Evolutionary conservation across 2,329 filamentous ascomycete genomes (phyloP), one percentile per base, ranked within the genome.

Genomic region (Penicillium sp.): DNA sequence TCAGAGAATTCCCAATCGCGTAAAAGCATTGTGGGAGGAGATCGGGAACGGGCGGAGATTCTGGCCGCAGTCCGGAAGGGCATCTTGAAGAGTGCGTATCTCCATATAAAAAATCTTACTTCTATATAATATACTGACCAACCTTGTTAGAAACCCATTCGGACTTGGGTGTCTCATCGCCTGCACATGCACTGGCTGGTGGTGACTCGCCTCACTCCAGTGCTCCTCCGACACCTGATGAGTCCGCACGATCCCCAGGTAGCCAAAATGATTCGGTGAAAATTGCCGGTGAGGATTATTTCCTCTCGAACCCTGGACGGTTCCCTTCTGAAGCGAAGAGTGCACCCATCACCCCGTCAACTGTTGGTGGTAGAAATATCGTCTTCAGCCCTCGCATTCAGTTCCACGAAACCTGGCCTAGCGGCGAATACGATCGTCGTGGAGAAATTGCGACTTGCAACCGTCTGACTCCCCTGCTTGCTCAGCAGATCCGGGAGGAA

Each of bases 401-500:
- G 59, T 97, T 97, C 71, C 86, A 97, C 71, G 94, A 99, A 69
- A 97, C 92, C 7, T 99, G 92, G 91, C 91, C 92, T 2, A 90
- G 88, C 68, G 88, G 89, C 65, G 94, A 99, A 72, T 99, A 99
- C 69, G 94, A 99, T 72, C 89, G 94, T 58, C 86, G 94, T 50
- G 94, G 94, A 51, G 94, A 99, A 57, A 89, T 97, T 76, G 92
- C 94, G 10, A 99, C 94, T 1, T 99, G 94, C 84, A 99, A 99
- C 71, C 90, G 93, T 62, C 81, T 99, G 63, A 99, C 94, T 45
- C 94, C 94, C 11, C 92, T 97, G 83, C 84, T 99, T 60, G 94
- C 94, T 42, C 94, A 99, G 77, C 94, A 99, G 74, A 99, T 99
- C 78, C 97, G 97, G 78, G 94, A 99, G 78, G 94, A 99, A 78